Base-by-base conservation (phyloP, 1,139 yeast genomes). In the Taphrina betulina region DNA sequence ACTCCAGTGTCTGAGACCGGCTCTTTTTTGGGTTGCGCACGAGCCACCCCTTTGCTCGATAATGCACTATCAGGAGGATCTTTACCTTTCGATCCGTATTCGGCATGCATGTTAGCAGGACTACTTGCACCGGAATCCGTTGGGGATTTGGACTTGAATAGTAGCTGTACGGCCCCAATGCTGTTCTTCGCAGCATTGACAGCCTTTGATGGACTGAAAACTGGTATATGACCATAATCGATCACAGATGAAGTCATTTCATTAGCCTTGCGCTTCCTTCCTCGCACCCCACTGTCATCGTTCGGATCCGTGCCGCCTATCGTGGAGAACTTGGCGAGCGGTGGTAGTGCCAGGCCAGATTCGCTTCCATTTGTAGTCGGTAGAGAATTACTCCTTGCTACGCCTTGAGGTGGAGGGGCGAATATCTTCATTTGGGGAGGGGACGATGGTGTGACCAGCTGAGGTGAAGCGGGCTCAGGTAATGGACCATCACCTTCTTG, bases 341-440 rank as follows among this genome's bases (percentile, higher is more conserved):
- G 22, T 4, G 48, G 48, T 20, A 35, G 33, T 10, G 35, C 7
- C 20, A n/a, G 12, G 28, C 26, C 37, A 14, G 22, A 7, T n/a
- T 34, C 41, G 20, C 17, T 24, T 3, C 24, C 41, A 3, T n/a
- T n/a, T 2, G 16, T 22, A n/a, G 41, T 20, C 1, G 53, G 37
- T 4, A 37, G 16, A 7, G 54, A 29, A n/a, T 41, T 29, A 31
- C 46, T 26, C 3, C 40, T 22, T 3, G 41, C 41, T 14, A 24
- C 37, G 12, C 46, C 29, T 3, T 45, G 23, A 3, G 54, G 54
- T 4, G 54, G 54, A 2, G 54, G 54, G 8, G 54, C 41, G 22
- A 50, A 50, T 5, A 36, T 50, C 44, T 35, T 41, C 54, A 50
- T 50, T 34, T 38, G 54, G n/a, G 54, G 54, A 19, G 54, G 54